phyloP scores from a whole-genome alignment of 1,284 basidiomycete genomes.

The Laetiporus sulphureus region DNA sequence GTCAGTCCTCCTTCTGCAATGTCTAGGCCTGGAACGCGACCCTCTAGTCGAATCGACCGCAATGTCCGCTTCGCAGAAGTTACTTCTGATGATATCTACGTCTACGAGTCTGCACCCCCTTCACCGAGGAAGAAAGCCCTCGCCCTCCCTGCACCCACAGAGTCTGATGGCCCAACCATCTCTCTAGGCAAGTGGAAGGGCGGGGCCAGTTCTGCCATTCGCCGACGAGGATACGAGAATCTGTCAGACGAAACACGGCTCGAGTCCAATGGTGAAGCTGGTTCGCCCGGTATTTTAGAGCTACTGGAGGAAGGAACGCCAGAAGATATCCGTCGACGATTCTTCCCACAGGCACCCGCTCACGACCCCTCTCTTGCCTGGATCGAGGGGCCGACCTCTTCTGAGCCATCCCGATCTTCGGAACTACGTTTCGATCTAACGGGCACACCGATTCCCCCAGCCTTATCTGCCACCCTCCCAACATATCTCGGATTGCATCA shows the following conservation, averaged over 20 bases:
- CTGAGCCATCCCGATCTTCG: slow-evolving; percentile 16
- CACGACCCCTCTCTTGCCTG: slow-evolving; percentile 73
- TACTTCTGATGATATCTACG: slow-evolving; percentile 50
- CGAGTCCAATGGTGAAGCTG: neutral
- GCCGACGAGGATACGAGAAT: neutral
- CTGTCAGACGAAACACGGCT: slow-evolving; percentile 1
- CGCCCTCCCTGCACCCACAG: slow-evolving; percentile 43
- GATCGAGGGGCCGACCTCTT: slow-evolving; percentile 42
- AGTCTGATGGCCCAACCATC: slow-evolving; percentile 34
- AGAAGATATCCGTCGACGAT: slow-evolving; percentile 77
- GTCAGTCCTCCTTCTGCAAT: slow-evolving; percentile 24
- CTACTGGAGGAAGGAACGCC: slow-evolving; percentile 66
- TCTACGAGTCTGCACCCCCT: slow-evolving; percentile 73
- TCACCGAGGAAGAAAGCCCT: slow-evolving; percentile 53
- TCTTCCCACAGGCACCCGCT: slow-evolving; percentile 70
- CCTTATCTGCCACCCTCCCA: slow-evolving; percentile 51
- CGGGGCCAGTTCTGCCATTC: slow-evolving; percentile 3
- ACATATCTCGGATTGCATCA: slow-evolving; percentile 88
- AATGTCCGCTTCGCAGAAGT: slow-evolving; percentile 50
- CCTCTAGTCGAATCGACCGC: slow-evolving; percentile 34
- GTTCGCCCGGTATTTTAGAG: too few species aligned
- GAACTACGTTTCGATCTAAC: slow-evolving; percentile 68
- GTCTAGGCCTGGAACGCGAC: slow-evolving; percentile 29
- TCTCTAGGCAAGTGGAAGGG: slow-evolving; percentile 42
- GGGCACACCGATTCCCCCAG: slow-evolving; percentile 55